Conservation (phyloP, 108 stramenopile genomes). For the Cyclotella choctawhatcheeana region DNA sequence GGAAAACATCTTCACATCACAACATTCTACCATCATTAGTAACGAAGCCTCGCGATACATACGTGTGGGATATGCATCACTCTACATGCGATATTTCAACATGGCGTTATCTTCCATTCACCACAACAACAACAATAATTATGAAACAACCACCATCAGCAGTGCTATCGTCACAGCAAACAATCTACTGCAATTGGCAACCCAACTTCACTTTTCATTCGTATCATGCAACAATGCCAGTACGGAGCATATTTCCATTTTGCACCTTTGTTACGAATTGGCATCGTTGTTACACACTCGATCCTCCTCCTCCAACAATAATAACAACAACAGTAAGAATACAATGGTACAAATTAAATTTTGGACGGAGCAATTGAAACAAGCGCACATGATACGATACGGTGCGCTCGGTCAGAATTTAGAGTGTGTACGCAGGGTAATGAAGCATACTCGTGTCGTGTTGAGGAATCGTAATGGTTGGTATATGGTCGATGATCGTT, state of each 20-base stretch:
- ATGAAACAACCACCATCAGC: too few species aligned
- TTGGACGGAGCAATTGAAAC: constrained; percentile 83
- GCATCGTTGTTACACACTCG: constrained; percentile 30
- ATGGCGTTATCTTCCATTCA: constrained; percentile 13
- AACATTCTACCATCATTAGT: constrained; percentile 19
- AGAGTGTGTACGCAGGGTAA: constrained; percentile 55
- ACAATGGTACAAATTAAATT: constrained; percentile 64
- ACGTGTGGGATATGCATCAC: constrained; percentile 52
- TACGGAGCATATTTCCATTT: constrained; percentile 78
- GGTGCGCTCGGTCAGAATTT: constrained; percentile 65
- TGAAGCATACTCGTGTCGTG: constrained; percentile 71
- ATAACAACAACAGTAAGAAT: constrained; percentile 17
- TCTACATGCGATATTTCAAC: constrained; percentile 77
- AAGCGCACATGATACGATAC: constrained; percentile 69
- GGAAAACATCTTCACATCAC: constrained; percentile 31
- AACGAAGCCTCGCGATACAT: constrained; percentile 56
- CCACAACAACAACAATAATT: constrained; percentile 10
- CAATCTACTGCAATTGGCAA: constrained; percentile 47
- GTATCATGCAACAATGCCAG: constrained; percentile 68
- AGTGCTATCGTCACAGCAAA: too few species aligned
- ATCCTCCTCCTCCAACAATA: constrained; percentile 15
- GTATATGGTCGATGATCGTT: constrained; percentile 31
- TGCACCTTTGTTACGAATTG: constrained; percentile 76
- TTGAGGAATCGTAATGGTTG: constrained; percentile 58
- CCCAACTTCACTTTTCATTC: constrained; percentile 74